Percentiles rank a stretch among this genome's conserved stretches.
phyloP scores from a whole-genome alignment of 768 basidiomycete species.

The Mycena albidolilacea region DNA sequence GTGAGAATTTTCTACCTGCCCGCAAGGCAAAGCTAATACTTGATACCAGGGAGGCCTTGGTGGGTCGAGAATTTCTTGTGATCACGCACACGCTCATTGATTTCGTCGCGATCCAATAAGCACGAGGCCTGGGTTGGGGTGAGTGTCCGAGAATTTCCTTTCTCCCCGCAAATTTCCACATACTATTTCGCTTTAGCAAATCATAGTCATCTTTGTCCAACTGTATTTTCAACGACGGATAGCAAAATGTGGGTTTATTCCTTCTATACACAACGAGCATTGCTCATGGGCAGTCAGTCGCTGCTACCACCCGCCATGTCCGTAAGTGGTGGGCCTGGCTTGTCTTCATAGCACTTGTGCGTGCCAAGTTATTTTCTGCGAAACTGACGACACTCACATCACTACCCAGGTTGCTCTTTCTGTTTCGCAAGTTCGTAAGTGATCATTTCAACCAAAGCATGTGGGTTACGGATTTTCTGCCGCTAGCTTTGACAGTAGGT shows the following conservation, averaged over 20 bases:
- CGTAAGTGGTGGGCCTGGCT: conserved; percentile 38
- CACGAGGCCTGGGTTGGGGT: conserved; percentile 33
- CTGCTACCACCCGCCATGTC: conserved; percentile 32
- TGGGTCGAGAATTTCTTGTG: neutral
- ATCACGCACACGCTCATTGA: neutral
- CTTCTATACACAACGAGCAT: neutral
- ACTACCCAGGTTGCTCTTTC: conserved; percentile 24
- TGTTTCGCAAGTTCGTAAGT: conserved; percentile 37
- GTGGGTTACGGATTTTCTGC: conserved; percentile 1
- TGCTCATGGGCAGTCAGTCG: conserved; percentile 10
- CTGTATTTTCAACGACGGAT: conserved; percentile 35
- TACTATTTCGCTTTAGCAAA: conserved; percentile 21
- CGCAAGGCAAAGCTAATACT: neutral
- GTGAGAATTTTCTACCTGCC: conserved; percentile 12
- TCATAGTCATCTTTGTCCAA: conserved; percentile 36
- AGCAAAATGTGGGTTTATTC: conserved; percentile 27
- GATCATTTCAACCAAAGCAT: neutral
- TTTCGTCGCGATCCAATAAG: neutral
- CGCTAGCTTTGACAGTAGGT: conserved; percentile 27
- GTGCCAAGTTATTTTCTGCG: neutral
- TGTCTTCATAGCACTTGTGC: conserved; percentile 23
- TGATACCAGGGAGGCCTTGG: conserved; percentile 24
- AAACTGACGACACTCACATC: neutral
- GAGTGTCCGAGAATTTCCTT: neutral
- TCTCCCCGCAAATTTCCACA: neutral